Evolutionary conservation across 176 grass and related monocot species (phyloP).

Genomic region (Oryza punctata): DNA sequence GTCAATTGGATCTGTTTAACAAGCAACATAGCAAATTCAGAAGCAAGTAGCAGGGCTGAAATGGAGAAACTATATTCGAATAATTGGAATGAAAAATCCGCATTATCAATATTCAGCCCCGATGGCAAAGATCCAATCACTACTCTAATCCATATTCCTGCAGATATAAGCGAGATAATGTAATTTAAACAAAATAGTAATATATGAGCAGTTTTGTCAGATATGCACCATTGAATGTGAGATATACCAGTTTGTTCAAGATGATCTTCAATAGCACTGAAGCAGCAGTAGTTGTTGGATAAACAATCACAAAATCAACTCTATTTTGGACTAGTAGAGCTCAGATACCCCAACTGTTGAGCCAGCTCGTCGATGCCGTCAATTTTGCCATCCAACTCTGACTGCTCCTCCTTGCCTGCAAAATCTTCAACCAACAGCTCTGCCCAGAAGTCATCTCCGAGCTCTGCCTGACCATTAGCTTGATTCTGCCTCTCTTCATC

Average conservation of each 20-base stretch:
- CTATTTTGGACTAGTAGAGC: conserved; percentile 57
- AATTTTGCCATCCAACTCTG: conserved; percentile 35
- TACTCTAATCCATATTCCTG: conserved; percentile 29
- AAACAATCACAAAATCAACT: conserved; percentile 33
- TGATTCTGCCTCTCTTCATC: conserved; percentile 26
- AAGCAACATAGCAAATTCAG: conserved; percentile 4
- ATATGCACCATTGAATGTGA: conserved; percentile 17
- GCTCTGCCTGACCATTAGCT: conserved; percentile 29
- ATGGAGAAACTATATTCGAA: background rate
- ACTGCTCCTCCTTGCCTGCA: conserved; percentile 37
- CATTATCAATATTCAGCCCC: background rate
- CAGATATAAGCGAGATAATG: conserved; percentile 17
- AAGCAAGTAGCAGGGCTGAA: background rate
- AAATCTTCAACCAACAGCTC: conserved; percentile 62
- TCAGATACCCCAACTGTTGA: conserved; percentile 69
- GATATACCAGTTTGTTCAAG: conserved; percentile 39
- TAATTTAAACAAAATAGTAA: background rate
- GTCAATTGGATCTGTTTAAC: conserved; percentile 19
- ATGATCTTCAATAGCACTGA: conserved; percentile 13
- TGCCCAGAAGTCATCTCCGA: conserved; percentile 74
- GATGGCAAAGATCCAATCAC: conserved; percentile 5
- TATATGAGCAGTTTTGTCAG: conserved; percentile 1
- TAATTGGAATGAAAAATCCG: background rate
- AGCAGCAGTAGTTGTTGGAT: conserved; percentile 40
- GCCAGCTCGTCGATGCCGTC: conserved; percentile 49